Conservation (phyloP, 2,329 filamentous ascomycete genomes). For the Rhynchosporium secalis region DNA sequence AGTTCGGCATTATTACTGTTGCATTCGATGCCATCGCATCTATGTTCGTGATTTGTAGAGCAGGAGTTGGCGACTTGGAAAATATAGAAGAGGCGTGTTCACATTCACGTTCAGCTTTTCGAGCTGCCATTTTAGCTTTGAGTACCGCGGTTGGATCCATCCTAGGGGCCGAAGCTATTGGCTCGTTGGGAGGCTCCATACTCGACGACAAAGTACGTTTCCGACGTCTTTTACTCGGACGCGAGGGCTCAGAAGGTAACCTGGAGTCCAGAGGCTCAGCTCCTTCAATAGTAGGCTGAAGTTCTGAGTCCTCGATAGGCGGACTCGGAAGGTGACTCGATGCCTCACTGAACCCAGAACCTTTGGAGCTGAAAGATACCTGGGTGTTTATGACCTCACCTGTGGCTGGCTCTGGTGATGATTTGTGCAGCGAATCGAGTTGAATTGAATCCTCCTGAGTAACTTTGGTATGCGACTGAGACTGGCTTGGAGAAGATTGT, state of each 20-base stretch:
- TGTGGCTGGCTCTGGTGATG: not conserved
- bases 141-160: not conserved
- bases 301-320: not conserved
- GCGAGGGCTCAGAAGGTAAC: not conserved
- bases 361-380: constrained; percentile 1
- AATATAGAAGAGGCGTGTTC: not conserved
- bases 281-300: constrained; percentile 22
- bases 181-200: not conserved
- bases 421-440: not conserved
- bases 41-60: not conserved
- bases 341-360: constrained; percentile 9
- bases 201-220: not conserved
- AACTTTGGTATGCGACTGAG: not conserved
- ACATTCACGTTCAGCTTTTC: not conserved
- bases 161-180: not conserved
- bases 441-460: not conserved
- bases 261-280: not conserved
- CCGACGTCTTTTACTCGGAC: not conserved
- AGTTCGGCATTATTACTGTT: not conserved
- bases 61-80: constrained; percentile 5
- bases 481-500: not conserved
- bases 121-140: constrained; percentile 1
- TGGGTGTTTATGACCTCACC: not conserved
- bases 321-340: constrained; percentile 19
- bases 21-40: not conserved